Base-by-base conservation (phyloP, 1,284 basidiomycete genomes). In the Heterobasidion annosum region DNA sequence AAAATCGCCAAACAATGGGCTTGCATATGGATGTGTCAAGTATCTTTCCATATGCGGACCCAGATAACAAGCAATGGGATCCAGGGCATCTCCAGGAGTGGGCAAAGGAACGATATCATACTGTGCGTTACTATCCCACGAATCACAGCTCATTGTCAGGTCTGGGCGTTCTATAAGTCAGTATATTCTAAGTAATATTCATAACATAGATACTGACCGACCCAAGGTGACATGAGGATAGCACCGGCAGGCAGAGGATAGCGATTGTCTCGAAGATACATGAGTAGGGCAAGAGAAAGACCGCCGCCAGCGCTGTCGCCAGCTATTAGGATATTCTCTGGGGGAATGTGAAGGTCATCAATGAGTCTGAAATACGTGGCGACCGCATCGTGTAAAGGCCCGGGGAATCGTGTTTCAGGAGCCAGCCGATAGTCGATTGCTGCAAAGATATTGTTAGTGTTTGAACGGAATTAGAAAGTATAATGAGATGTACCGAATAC, bases 391-490 rank as follows among this genome's bases (percentile, higher is more conserved):
- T 97, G 92, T 7, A 99, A 76, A 32, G 94, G 91, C 0, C 95
- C 92, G 0, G 96, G 96, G 69, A 99, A 99, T 34, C 82, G 78
- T 7, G 93, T 92, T 68, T 98, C 96, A 1, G 96, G 96, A 0
- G 96, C 95, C 34, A 99, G 77, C 16, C 96, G 89, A 70, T 99
- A 99, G 67, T 98, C 94, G 62, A 98, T 76, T n/a, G 92, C 91
- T 93, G 62, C 44, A 47, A 25, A 25, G 25, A 8, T 16, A 8
- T 48, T 32, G n/a, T 43, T 2, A 34, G 49, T 43, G n/a, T 43
- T 34, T 3, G 19, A 52, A 46, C 45, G 47, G 25, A 34, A 50
- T 35, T 37, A 10, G 42, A 32, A 48, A 43, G 34, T 45, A 18
- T 1, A 46, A 46, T 16, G 19, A 34, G 16, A 73, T 84, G 52